Base-by-base conservation (phyloP, 768 basidiomycete species). In the Holtermanniella nyarrowii region DNA sequence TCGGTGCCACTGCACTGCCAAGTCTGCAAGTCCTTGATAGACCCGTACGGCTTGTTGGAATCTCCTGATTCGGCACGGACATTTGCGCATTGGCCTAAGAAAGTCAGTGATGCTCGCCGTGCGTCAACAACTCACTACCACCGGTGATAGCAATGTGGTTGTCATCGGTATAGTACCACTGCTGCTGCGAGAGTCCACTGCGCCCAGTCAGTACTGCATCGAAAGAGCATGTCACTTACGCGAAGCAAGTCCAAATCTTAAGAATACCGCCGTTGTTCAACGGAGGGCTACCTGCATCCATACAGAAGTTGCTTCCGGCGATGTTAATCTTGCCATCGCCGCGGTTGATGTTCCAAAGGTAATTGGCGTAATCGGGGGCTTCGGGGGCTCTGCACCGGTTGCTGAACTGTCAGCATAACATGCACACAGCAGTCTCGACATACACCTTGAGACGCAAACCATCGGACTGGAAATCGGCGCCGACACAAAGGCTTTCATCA, bases 111-210 rank as follows among this genome's bases (percentile, higher is more conserved):
- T n/a, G n/a, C n/a, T n/a, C n/a, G n/a, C n/a, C n/a, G n/a, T n/a
- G n/a, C n/a, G n/a, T n/a, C n/a, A n/a, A 47, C 20, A 60, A 64
- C 26, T 59, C 48, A 7, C 58, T 55, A 25, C 16, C 25, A 26
- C 42, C 31, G 21, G 50, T 25, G 5, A 63, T 23, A 10, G 61
- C 54, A 22, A 65, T 58, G 27, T 49, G 43, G 26, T 56, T 55
- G 47, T 63, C 65, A 0, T 53, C 50, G 12, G 55, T 58, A 39
- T 51, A 58, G 46, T 58, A 58, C 63, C 63, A 68, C n/a, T 47
- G 55, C 44, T 68, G 63, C 20, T 55, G 54, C 2, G 52, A 20
- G 16, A 58, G 26, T 7, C 59, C 56, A 14, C 45, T 24, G 49
- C 62, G 61, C 51, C 49, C 23, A 7, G 31, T 37, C 16, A 16